Base-by-base conservation (phyloP, 1,284 basidiomycete species). In the Paramarasmius palmivorus region DNA sequence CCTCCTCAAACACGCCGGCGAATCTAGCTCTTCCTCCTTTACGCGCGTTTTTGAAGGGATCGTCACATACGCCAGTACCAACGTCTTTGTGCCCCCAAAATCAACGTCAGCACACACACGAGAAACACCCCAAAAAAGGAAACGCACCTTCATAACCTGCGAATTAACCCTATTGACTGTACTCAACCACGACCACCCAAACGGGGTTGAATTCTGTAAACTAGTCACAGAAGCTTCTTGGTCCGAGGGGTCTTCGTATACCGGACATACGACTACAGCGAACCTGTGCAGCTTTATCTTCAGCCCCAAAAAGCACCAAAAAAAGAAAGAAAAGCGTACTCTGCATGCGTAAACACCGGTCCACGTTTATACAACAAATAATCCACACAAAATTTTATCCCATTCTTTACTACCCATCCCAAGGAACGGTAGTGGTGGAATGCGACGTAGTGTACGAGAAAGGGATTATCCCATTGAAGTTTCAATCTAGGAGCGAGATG, bases 361-460 rank as follows among this genome's bases (percentile, higher is more conserved):
- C 97, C 97, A 8, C 90, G 83, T 59, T 95, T 95, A 72, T 99
- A 99, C 29, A 99, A 74, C 14, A 99, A 78, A 73, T 91, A 93
- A 65, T 99, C 97, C 39, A 90, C 90, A 65, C 95, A 98, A 71
- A 99, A 99, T 72, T 99, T 99, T 75, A 97, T 88, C 2, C 97
- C 97, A 22, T 85, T 86, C 69, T 95, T 94, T 57, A 98, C 88
- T 15, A 98, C 92, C 97, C 97, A 99, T n/a, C 97, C 97, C 4
- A 99, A 79, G 2, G 95, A 94, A 19, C 96, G 86, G 67, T 92
- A 99, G 71, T 99, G 94, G 68, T 99, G 96, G 66, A 96, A 98
- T 6, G 85, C 86, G 47, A 89, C 86, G 65, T 98, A 99, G 61
- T 92, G 83, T 35, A 99, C 77, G 34, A 99, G 74, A 72, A 98